Base-by-base conservation (phyloP, 495 filamentous ascomycete species). In the Penicillium salamii region DNA sequence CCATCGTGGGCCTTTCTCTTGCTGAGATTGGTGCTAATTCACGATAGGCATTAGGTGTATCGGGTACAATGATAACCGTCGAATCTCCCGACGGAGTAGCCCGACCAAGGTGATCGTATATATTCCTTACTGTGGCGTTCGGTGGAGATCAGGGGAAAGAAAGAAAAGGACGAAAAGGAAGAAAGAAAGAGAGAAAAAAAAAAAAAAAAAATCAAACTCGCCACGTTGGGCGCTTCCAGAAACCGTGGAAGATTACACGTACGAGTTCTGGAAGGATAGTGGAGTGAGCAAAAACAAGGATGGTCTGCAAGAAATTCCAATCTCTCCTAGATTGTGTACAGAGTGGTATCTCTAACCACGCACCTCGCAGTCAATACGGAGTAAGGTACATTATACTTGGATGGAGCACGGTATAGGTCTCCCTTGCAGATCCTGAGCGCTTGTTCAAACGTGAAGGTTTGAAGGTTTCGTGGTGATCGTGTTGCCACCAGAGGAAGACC, bases 1-100 rank as follows among this genome's bases (percentile, higher is more conserved):
- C 44, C 45, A 52, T 29, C 57, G 57, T 59, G 57, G 52, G 52
- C 41, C 46, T 7, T 18, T 42, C 11, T 15, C 12, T 34, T 4
- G 19, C 29, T 11, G 20, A 33, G 51, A 61, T 61, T 55, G 55
- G 33, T 41, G 17, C 24, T 29, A 28, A 26, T 26, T 53, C 34
- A 26, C 19, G 15, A 28, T 47, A 24, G 36, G 36, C 11, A 48
- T 15, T 28, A 48, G 26, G 29, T 38, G 17, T 44, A 14, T n/a
- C n/a, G n/a, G n/a, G n/a, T n/a, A n/a, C n/a, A n/a, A n/a, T n/a
- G n/a, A n/a, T n/a, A n/a, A n/a, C n/a, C n/a, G n/a, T n/a, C n/a
- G n/a, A n/a, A n/a, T n/a, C n/a, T n/a, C n/a, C n/a, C 23, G 3
- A 26, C 23, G 23, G 23, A 26, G 23, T 26, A 26, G 8, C 3